phyloP scores from a whole-genome alignment of 1,284 basidiomycete genomes.

The Phellinidium pouzarii region DNA sequence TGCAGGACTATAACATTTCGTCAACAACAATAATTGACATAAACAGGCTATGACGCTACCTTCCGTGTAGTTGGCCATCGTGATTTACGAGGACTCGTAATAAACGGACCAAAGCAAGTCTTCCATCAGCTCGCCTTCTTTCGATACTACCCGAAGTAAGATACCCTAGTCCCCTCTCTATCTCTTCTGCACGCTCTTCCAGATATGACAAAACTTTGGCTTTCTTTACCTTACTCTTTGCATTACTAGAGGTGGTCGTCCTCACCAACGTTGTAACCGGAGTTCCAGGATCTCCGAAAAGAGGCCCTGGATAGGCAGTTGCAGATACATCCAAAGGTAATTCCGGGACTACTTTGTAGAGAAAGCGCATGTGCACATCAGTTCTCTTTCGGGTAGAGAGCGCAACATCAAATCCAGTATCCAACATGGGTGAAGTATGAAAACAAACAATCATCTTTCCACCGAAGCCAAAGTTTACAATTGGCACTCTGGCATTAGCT shows the following conservation, averaged over 20 bases:
- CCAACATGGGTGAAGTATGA: constrained; percentile 62
- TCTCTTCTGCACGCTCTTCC: constrained; percentile 66
- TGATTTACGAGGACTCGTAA: constrained; percentile 79
- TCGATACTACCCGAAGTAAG: constrained; percentile 47
- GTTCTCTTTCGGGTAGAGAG: constrained; percentile 66
- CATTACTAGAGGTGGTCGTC: constrained; percentile 47
- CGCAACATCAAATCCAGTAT: constrained; percentile 71
- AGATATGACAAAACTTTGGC: constrained; percentile 74
- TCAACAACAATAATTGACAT: not conserved
- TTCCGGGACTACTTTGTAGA: constrained; percentile 66
- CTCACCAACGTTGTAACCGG: constrained; percentile 65
- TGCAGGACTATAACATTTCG: constrained; percentile 43
- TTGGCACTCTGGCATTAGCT: constrained; percentile 64
- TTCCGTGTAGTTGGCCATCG: constrained; percentile 79
- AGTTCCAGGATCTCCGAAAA: constrained; percentile 71
- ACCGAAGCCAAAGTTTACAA: constrained; percentile 86
- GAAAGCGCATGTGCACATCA: constrained; percentile 58
- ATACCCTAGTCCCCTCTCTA: constrained; percentile 72
- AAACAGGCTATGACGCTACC: constrained; percentile 38
- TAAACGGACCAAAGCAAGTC: constrained; percentile 67
- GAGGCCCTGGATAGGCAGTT: constrained; percentile 74
- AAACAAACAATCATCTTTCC: constrained; percentile 84
- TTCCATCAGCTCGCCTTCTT: constrained; percentile 64
- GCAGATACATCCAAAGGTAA: constrained; percentile 53
- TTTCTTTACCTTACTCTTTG: constrained; percentile 73